Evolutionary conservation across 306 rosid genomes (phyloP), one percentile per base, ranked within the genome.

Genomic region (Lotus japonicus): DNA sequence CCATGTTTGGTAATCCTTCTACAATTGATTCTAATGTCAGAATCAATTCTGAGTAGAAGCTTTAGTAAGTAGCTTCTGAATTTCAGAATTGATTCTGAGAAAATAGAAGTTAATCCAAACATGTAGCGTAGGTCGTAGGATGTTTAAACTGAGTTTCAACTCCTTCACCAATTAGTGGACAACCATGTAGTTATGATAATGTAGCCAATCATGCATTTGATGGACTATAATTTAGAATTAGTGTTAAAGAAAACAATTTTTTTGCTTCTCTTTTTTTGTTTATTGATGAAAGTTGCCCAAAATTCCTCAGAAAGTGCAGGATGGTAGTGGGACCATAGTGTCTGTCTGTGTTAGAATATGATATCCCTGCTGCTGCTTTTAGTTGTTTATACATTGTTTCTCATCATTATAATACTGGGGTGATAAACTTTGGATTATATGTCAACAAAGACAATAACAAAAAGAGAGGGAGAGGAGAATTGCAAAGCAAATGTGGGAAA

Each of bases 371-470:
- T 31, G 36, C 7, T 31, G 6, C 79, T 66, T 66, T 81, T 15
- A 54, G 54, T 55, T 58, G 58, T 75, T 66, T 70, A 21, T 64
- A 4, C 12, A 54, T 26, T 45, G 13, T 33, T 61, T 63, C 15
- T 69, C 41, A 42, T 38, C 67, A 49, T 43, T 68, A 31, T 55
- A 38, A 4, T 39, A 12, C 36, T 5, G 36, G 36, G 36, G 17
- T 49, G 66, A 64, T 53, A 19, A 64, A 6, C 49, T 67, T 68
- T 77, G 77, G 77, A 68, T 73, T 68, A 50, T 43, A 63, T 58
- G 50, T 53, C 57, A 54, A 66, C 28, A 66, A 71, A 80, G 76
- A 71, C 79, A 62, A 74, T 28, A 38, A 39, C n/a, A 31, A 43
- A 9, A 38, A 21, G 16, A 48, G 16, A 64, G 11, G 58, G 6